Evolutionary conservation across 495 filamentous ascomycete species (phyloP).

Genomic region (Aspergillus hancockii): DNA sequence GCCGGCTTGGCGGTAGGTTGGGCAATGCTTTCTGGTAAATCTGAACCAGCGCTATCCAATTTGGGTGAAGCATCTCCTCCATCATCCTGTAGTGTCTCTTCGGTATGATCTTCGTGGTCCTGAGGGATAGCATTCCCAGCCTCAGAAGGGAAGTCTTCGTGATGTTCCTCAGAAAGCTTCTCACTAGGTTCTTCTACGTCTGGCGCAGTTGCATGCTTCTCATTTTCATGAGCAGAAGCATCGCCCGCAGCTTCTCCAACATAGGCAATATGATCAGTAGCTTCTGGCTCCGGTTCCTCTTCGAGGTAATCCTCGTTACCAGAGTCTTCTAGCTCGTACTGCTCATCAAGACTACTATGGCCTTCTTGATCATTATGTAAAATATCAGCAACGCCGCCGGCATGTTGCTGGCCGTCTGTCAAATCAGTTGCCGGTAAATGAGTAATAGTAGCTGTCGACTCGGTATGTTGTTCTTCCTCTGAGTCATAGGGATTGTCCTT

Average conservation of each 20-base stretch:
- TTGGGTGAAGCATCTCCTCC: conserved; percentile 18
- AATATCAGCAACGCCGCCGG: conserved; percentile 18
- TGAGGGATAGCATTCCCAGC: conserved; percentile 21
- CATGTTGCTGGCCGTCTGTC: conserved; percentile 15
- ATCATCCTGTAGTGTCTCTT: conserved; percentile 20
- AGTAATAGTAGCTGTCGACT: conserved; percentile 35
- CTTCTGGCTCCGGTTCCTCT: conserved; percentile 19
- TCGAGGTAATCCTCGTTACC: conserved; percentile 20
- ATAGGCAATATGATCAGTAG: conserved; percentile 12
- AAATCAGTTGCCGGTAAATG: conserved; percentile 18
- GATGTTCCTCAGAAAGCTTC: conserved; percentile 8
- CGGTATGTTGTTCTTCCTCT: conserved; percentile 30
- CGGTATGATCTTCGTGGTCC: conserved; percentile 23
- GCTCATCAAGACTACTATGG: conserved; percentile 16
- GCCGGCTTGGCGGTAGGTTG: conserved; percentile 25
- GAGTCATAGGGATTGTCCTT: conserved; percentile 26
- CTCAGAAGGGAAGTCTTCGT: conserved; percentile 16
- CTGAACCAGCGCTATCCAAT: conserved; percentile 16
- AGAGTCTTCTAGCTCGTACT: conserved; percentile 16
- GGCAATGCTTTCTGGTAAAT: conserved; percentile 13
- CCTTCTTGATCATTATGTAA: conserved; percentile 10
- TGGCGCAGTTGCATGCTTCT: conserved; percentile 20
- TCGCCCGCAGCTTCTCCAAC: conserved; percentile 21
- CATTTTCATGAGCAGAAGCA: conserved; percentile 19
- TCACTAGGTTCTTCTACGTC: conserved; percentile 19